Evolutionary conservation across 2,329 filamentous ascomycete species (phyloP), one percentile per base, ranked within the genome.

Genomic region (Chaetoscypha palmicola): DNA sequence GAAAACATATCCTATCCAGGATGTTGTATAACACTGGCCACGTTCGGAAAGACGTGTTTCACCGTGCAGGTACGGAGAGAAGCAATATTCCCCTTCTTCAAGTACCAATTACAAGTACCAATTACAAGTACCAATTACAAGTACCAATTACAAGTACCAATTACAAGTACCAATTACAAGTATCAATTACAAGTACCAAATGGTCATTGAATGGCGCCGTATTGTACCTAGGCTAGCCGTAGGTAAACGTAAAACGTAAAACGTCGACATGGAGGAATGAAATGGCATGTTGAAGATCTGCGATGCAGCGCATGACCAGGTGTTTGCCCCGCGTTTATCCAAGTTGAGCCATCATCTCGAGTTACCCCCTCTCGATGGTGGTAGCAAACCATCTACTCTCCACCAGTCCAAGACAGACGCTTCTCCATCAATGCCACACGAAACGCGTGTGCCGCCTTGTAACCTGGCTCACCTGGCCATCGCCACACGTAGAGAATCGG

Each of bases 401-500:
- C n/a, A n/a, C n/a, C n/a, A n/a, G n/a, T n/a, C n/a, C n/a, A n/a
- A n/a, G n/a, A n/a, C n/a, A n/a, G n/a, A n/a, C n/a, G n/a, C n/a
- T n/a, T n/a, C n/a, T n/a, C n/a, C n/a, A n/a, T n/a, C 32, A 34
- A 34, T 16, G 32, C 32, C 32, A 8, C 32, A 34, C 32, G 32
- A 34, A 34, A 34, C 32, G 14, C 14, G 32, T 4, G 16, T 16
- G n/a, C 31, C 31, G 31, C 32, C 17, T 4, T 34, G 32, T 10
- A 19, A 34, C 14, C 3, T 9, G 10, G 12, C n/a, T 10, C 4
- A 34, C 10, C 3, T 16, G 19, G 32, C 12, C 16, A 16, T 34
- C 19, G 32, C 19, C n/a, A 3, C 32, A 34, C 32, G 10, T 5
- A 34, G 12, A 10, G 32, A 17, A 17, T 10, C n/a, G 5, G n/a